Evolutionary conservation across 2,329 filamentous ascomycete species (phyloP), one percentile per base, ranked within the genome.

Genomic region (Ilyonectria sp.): DNA sequence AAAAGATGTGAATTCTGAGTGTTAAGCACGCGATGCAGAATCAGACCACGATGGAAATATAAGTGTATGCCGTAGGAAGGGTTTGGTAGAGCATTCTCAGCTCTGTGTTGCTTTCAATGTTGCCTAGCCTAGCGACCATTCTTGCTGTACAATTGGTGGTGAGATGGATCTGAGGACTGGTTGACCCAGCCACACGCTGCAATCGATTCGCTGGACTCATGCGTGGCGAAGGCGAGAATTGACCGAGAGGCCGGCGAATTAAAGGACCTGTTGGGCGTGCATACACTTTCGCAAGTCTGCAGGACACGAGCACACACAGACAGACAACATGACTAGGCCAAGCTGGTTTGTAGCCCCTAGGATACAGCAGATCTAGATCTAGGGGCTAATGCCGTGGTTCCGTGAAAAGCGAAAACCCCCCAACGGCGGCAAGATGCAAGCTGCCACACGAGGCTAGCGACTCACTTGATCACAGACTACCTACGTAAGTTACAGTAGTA

Each of bases 151-250:
- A 10, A 13, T 10, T 35, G 6, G 5, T 53, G 29, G 29, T 21
- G 31, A 53, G 33, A n/a, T 21, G 31, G 21, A 35, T 21, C 6
- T 31, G 29, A 53, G 29, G 19, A n/a, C 13, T 19, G 31, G 59
- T 55, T 49, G 59, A 17, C 29, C 50, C 59, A 44, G 40, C 59
- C 40, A 62, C 50, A 35, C 29, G 53, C 50, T 56, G 19, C 52
- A 55, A 23, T 6, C 40, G 35, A 46, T 43, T 46, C 58, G 33
- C 23, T 10, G 47, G 19, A 47, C 59, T 35, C n/a, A 33, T 53
- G 47, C 49, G 13, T 43, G 47, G 23, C 47, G 35, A 31, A 35
- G 43, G 21, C 17, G 23, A 50, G 47, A 31, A 31, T 50, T 50
- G 58, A 29, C 58, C 35, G 49, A 26, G n/a, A 26, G 37, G 47